Evolutionary conservation across 2,329 filamentous ascomycete genomes (phyloP), one percentile per base, ranked within the genome.

Genomic region (Penicillium sp.): DNA sequence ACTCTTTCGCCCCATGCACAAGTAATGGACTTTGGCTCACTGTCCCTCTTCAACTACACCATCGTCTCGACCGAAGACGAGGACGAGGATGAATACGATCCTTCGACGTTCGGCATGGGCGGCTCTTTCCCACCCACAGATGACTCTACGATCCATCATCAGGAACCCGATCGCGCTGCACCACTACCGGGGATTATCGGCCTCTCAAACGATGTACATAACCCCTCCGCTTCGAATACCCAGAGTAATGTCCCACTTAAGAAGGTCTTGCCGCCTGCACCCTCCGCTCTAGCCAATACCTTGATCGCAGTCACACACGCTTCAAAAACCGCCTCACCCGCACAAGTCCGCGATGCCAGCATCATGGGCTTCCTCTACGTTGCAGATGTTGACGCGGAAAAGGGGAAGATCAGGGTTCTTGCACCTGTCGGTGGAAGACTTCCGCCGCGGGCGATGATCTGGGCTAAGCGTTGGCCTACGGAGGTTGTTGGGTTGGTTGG

Each of bases 281-380:
- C 85, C 26, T 65, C 75, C 1, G 67, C 75, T 5, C 87, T 98
- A 78, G 85, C 92, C 64, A 93, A 96, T 71, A 91, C 89, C 73
- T 84, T 96, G 0, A 80, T 98, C 8, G 92, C 94, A 0, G 88
- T 99, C 56, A 92, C 96, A 76, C 88, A 93, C 72, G 92, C 90
- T 49, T 84, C 86, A 2, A 78, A 85, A 0, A 87, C 85, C 51
- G 92, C 95, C 62, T 80, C 85, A 0, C 84, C 89, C 6, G 87
- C 91, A 52, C 84, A 86, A 1, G 88, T 98, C 48, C 85, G 92
- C 13, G 89, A 93, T 68, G 88, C 93, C 7, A 90, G 89, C 58
- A 88, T 98, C 33, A 90, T 96, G 84, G 95, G 95, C 0, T 99
- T 96, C 72, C 85, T 97, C 33, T 97, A 97, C 71, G 90, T 98